Evolutionary conservation across 805 yeast genomes (phyloP).

Genomic region (Allodekkera sacchari): DNA sequence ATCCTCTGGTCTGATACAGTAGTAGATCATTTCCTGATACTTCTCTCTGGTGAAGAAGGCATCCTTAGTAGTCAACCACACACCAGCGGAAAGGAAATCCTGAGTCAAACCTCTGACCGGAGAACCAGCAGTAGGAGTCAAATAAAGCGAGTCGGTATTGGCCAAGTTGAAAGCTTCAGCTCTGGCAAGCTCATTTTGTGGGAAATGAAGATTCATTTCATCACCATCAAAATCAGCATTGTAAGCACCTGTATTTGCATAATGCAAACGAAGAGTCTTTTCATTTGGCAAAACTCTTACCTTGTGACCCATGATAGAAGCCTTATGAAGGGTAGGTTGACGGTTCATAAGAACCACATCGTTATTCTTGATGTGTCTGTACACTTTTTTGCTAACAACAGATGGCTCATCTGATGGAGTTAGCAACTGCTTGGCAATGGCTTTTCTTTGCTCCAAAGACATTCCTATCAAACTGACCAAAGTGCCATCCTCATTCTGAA

Average conservation of each 20-base stretch:
- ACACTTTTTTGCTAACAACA: conserved; percentile 86
- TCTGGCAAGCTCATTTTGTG: conserved; percentile 94
- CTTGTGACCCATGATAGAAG: conserved; percentile 99
- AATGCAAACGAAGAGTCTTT: conserved; percentile 91
- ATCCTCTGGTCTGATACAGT: conserved; percentile 94
- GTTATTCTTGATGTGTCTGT: conserved; percentile 86
- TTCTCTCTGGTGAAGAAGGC: conserved; percentile 82
- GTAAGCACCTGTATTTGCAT: conserved; percentile 98
- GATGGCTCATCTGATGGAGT: conserved; percentile 61
- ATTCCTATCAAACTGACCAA: conserved; percentile 75
- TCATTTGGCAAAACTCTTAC: conserved; percentile 97
- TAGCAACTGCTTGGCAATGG: conserved; percentile 86
- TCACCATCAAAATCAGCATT: conserved; percentile 99
- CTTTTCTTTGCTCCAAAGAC: conserved; percentile 90
- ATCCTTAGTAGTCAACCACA: conserved; percentile 94
- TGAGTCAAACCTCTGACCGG: conserved; percentile 98
- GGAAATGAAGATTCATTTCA: conserved; percentile 99
- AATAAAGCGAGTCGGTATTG: conserved; percentile 93
- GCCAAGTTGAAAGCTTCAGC: conserved; percentile 95
- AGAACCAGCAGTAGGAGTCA: conserved; percentile 97
- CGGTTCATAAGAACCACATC: conserved; percentile 98
- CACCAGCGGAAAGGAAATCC: conserved; percentile 98
- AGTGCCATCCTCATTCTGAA: conserved; percentile 92
- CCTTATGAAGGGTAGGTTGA: conserved; percentile 98
- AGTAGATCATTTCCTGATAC: conserved; percentile 90